These are phyloP conservation scores for Rugonectria rugulosa DNA, from an alignment of 2,329 filamentous ascomycete species.

Conservation along the genomic window DNA sequence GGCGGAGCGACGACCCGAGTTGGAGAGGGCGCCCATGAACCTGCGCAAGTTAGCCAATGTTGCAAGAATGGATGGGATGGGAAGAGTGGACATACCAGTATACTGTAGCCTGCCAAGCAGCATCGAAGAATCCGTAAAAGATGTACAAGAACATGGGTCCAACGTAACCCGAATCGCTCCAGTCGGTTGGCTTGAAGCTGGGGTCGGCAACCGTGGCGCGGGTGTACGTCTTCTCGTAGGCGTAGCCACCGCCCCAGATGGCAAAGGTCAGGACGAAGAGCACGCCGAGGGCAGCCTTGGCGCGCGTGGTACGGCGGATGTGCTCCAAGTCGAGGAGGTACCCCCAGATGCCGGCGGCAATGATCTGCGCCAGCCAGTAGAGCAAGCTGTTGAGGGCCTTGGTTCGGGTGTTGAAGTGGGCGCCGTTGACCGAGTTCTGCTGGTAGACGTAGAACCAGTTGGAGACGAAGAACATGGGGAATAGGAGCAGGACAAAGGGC, in stretches of 20 bases:
- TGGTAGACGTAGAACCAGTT: conserved; percentile 90
- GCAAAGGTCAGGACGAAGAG: conserved; percentile 76
- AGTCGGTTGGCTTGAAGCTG: conserved; percentile 58
- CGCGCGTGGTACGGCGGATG: conserved; percentile 71
- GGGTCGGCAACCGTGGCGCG: conserved; percentile 26
- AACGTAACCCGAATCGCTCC: conserved; percentile 69
- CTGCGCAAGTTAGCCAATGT: conserved; percentile 51
- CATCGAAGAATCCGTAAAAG: conserved; percentile 90
- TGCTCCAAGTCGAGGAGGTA: conserved; percentile 69
- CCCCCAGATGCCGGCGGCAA: conserved; percentile 78
- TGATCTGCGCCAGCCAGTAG: conserved; percentile 78
- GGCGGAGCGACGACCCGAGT: conserved; percentile 89
- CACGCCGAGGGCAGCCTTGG: conserved; percentile 66
- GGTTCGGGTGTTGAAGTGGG: conserved; percentile 77
- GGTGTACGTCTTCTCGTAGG: conserved; percentile 63
- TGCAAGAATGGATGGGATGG: not conserved
- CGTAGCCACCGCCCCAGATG: conserved; percentile 86
- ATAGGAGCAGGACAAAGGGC: conserved; percentile 73
- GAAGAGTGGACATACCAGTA: conserved; percentile 81
- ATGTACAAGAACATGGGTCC: conserved; percentile 90
- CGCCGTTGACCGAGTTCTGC: conserved; percentile 74
- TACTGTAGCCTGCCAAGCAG: conserved; percentile 86
- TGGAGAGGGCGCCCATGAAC: conserved; percentile 93
- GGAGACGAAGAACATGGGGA: conserved; percentile 83
- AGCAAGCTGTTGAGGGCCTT: conserved; percentile 75